These are phyloP conservation scores for Hyaloscypha variabilis DNA, from an alignment of 495 filamentous ascomycete genomes.

Conservation along the genomic window DNA sequence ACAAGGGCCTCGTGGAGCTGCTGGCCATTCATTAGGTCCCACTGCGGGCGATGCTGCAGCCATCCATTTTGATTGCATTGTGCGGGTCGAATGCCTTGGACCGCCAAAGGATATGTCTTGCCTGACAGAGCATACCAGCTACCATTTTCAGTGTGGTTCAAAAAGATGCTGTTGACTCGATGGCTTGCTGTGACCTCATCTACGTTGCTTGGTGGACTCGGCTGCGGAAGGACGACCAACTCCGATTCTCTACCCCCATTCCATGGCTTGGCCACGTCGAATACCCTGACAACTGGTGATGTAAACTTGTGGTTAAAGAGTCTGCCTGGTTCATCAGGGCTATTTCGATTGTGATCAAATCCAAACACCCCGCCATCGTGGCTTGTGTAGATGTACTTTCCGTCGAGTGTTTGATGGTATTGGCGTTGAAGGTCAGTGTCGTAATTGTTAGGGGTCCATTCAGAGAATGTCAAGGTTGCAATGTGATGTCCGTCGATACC, in stretches of 20 bases:
- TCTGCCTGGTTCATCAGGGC: conserved; percentile 30
- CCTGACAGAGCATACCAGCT: conserved; percentile 97
- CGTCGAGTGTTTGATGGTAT: conserved; percentile 77
- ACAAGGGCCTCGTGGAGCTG: conserved; percentile 44
- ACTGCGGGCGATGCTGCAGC: conserved; percentile 31
- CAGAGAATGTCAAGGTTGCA: conserved; percentile 89
- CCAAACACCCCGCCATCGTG: conserved; percentile 88
- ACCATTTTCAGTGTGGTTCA: conserved; percentile 82
- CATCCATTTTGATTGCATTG: conserved; percentile 65
- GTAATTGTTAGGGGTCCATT: conserved; percentile 92
- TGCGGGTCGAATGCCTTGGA: conserved; percentile 67
- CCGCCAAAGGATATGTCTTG: conserved; percentile 79
- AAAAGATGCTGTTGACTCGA: conserved; percentile 70
- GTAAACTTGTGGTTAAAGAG: conserved; percentile 66
- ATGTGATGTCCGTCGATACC: conserved; percentile 77
- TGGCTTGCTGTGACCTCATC: conserved; percentile 56
- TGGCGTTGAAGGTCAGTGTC: conserved; percentile 87
- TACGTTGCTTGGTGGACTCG: conserved; percentile 62
- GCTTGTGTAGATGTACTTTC: conserved; percentile 83
- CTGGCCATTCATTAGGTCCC: conserved; percentile 34
- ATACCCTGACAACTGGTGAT: conserved; percentile 86
- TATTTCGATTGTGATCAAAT: conserved; percentile 63
- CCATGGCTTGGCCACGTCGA: conserved; percentile 80
- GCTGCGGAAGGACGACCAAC: conserved; percentile 86
- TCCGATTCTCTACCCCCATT: conserved; percentile 59